Evolutionary conservation across 1,284 basidiomycete genomes (phyloP).

Genomic region (Fereydounia khargensis): DNA sequence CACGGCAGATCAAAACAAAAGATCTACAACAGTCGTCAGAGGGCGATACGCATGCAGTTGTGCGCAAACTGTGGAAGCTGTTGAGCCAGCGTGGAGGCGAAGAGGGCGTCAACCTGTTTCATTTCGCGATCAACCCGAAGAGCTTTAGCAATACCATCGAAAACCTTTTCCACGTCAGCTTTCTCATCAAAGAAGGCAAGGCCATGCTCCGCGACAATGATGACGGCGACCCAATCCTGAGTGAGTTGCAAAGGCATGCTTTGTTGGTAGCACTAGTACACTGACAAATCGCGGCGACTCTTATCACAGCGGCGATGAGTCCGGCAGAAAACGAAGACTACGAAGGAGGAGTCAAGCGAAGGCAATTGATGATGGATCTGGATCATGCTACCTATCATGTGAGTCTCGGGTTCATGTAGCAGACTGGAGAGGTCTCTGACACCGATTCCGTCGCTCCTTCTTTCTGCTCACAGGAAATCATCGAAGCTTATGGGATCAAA

Average conservation of each 20-base stretch:
- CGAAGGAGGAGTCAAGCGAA: conserved; percentile 66
- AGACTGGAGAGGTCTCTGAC: too few relatives aligned
- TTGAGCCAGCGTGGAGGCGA: too few relatives aligned
- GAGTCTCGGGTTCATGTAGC: too few relatives aligned
- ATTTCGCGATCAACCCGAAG: conserved; percentile 78
- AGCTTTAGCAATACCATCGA: conserved; percentile 89
- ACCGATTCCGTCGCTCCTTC: too few relatives aligned
- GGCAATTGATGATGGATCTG: conserved; percentile 80
- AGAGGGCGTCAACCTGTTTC: conserved; percentile 70
- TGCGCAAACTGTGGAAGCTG: conserved; percentile 58
- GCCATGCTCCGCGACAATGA: conserved; percentile 63
- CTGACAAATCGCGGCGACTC: neutral
- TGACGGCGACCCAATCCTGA: conserved; percentile 71
- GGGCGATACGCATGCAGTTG: conserved; percentile 43
- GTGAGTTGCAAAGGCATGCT: conserved; percentile 60
- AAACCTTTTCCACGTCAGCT: conserved; percentile 88
- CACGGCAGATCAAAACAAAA: conserved; percentile 18
- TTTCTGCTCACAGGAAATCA: too few relatives aligned
- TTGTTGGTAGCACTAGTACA: neutral
- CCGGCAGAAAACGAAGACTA: conserved; percentile 64
- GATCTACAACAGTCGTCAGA: conserved; percentile 41
- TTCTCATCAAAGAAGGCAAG: conserved; percentile 79
- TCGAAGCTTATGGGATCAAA: conserved; percentile 74
- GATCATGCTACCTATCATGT: conserved; percentile 80
- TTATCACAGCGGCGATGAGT: conserved; percentile 2